Evolutionary conservation across 2,329 filamentous ascomycete genomes (phyloP).

Genomic region (Sclerotinia subarctica): DNA sequence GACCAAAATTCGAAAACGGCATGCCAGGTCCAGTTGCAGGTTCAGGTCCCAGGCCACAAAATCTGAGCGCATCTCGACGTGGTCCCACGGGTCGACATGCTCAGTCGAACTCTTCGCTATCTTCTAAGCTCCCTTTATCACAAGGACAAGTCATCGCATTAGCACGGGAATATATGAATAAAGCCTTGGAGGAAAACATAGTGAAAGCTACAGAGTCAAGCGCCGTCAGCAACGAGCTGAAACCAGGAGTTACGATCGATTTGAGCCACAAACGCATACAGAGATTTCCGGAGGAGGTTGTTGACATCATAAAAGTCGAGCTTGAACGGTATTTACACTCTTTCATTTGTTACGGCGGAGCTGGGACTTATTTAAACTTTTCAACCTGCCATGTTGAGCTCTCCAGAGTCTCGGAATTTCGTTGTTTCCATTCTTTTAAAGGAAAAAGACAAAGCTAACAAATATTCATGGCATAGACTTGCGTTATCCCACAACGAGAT

Average conservation of each 20-base stretch:
- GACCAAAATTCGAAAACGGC: constrained; percentile 43
- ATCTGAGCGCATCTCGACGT: constrained; percentile 37
- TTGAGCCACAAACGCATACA: constrained; percentile 72
- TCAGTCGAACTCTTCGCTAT: constrained; percentile 44
- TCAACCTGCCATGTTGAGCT: background rate
- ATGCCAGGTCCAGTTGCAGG: constrained; percentile 39
- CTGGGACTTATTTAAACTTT: background rate
- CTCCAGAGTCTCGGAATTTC: background rate
- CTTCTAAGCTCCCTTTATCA: constrained; percentile 52
- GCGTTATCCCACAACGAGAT: constrained; percentile 79
- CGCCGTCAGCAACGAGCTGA: constrained; percentile 57
- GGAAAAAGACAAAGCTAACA: constrained; percentile 28
- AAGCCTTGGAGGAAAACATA: constrained; percentile 63
- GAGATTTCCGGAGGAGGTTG: constrained; percentile 39
- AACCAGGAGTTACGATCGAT: constrained; percentile 71
- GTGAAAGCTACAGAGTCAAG: constrained; percentile 60
- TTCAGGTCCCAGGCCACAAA: constrained; percentile 41
- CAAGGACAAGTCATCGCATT: constrained; percentile 63
- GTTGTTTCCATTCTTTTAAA: background rate
- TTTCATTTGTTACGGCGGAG: constrained; percentile 20
- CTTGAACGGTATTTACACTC: constrained; percentile 36
- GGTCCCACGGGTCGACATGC: constrained; percentile 44
- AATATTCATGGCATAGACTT: constrained; percentile 50
- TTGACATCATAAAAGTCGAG: constrained; percentile 41
- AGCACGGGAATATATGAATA: constrained; percentile 64